Evolutionary conservation across 176 grass and related monocot species (phyloP), one percentile per base, ranked within the genome.

Genomic region (Musa schizocarpa): DNA sequence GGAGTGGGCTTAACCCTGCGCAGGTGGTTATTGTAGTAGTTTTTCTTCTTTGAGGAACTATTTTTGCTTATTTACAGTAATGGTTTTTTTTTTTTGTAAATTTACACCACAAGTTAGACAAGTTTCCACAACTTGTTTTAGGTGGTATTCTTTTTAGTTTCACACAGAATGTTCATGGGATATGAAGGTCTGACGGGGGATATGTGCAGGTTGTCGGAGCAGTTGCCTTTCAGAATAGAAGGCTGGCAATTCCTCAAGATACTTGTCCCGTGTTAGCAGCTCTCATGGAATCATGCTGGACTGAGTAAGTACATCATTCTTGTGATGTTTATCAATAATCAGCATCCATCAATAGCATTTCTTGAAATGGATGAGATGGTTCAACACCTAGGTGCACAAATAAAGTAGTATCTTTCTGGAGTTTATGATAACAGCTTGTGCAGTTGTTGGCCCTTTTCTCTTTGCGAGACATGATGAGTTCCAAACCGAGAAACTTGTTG

Each of bases 221-320:
- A 9, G 90, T 98, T 69, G 94, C 94, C 61, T 98, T 98, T 83
- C 90, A 91, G 81, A 91, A 89, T 71, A 93, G 90, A 86, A 91
- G 90, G 63, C 75, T 89, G 3, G 67, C 81, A 13, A 98, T 98
- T 68, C 90, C 94, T 8, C 79, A 84, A 75, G 84, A 81, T 65
- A 85, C 88, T 4, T 75, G 68, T 50, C 79, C 85, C 0, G 73
- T 77, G 65, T 77, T 97, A 76, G 87, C 88, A 80, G 85, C 81
- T 75, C 88, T 97, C 71, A 80, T 97, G 14, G 90, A 97, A 77
- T 86, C 93, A 64, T 97, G 93, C 68, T 97, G 93, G 90, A 74
- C 83, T 73, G 93, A 97, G 90, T 93, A 97, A 88, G 89, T 64
- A 63, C 71, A 72, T 61, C 19, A 6, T 74, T 57, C 73, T 11